A percentile compares a stretch with the other conserved stretches of the same genome.
Evolutionary conservation across 306 rosid species (phyloP).

Genomic region (Dalbergia cochinchinensis): DNA sequence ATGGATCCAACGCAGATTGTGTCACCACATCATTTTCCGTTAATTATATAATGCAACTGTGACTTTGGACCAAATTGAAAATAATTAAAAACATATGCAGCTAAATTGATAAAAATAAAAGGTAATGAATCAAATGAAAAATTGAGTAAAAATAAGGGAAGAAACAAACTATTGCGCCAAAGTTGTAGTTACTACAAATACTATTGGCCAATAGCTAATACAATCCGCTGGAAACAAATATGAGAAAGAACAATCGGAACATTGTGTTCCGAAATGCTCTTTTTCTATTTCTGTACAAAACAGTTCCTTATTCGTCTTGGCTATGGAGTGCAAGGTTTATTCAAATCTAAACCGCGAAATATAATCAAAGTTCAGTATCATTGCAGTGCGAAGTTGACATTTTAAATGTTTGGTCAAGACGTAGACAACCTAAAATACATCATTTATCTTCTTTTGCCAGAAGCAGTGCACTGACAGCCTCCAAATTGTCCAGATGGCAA

Average conservation of each 20-base stretch:
- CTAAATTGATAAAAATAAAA: too few relatives aligned
- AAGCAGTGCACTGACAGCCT: slow-evolving; percentile 55
- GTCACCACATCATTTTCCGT: too few relatives aligned
- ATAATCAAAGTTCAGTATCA: slow-evolving; percentile 28
- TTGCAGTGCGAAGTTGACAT: slow-evolving; percentile 10
- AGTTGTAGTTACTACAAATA: background rate
- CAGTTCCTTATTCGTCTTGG: background rate
- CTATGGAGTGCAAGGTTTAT: slow-evolving; percentile 22
- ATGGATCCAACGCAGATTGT: too few relatives aligned
- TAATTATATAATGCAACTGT: too few relatives aligned
- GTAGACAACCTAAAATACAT: slow-evolving; percentile 52
- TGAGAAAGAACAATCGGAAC: slow-evolving; percentile 25
- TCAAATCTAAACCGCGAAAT: slow-evolving; percentile 23
- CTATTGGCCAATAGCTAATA: slow-evolving; percentile 5
- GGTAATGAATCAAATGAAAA: too few relatives aligned
- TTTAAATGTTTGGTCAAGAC: slow-evolving; percentile 28
- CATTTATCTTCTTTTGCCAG: slow-evolving; percentile 56
- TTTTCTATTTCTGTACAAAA: slow-evolving; percentile 18
- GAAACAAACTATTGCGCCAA: background rate
- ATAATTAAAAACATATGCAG: too few relatives aligned
- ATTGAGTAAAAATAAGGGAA: too few relatives aligned
- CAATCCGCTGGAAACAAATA: slow-evolving; percentile 33
- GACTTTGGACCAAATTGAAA: too few relatives aligned
- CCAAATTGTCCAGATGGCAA: slow-evolving; percentile 76
- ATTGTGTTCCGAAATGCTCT: slow-evolving; percentile 12